phyloP scores from a whole-genome alignment of 345 rosid species.

The Syzygium oleosum region DNA sequence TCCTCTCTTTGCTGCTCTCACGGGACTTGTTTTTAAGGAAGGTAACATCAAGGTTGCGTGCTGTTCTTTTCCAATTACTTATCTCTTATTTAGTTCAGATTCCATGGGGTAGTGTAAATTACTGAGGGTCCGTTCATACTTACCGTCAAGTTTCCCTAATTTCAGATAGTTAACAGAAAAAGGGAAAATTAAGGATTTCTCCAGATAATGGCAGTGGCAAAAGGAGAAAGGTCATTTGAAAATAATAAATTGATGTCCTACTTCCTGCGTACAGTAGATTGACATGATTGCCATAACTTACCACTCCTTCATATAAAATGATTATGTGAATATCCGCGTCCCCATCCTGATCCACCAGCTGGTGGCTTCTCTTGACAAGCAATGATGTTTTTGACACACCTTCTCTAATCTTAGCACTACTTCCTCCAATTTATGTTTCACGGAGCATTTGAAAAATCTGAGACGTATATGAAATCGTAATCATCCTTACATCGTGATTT shows the following conservation, averaged over 20 bases:
- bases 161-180: not conserved
- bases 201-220: not conserved
- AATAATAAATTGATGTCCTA: not conserved
- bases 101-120: not conserved
- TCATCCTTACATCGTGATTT: not conserved
- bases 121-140: not conserved
- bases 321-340: not conserved
- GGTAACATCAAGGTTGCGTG: constrained; percentile 23
- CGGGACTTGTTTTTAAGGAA: constrained; percentile 94
- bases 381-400: not conserved
- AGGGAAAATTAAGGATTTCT: not conserved
- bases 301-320: not conserved
- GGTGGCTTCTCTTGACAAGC: not conserved
- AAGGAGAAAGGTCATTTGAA: not conserved
- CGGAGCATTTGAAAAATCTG: not conserved
- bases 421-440: not conserved
- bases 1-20: constrained; percentile 81
- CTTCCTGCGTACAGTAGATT: not conserved
- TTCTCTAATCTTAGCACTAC: not conserved
- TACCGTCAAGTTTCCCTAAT: not conserved
- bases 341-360: not conserved
- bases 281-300: not conserved
- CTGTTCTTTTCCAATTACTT: not conserved
- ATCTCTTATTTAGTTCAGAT: not conserved
- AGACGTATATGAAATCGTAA: not conserved